Evolutionary conservation across 2,329 filamentous ascomycete species (phyloP).

Genomic region (Lachnum nothofagi): DNA sequence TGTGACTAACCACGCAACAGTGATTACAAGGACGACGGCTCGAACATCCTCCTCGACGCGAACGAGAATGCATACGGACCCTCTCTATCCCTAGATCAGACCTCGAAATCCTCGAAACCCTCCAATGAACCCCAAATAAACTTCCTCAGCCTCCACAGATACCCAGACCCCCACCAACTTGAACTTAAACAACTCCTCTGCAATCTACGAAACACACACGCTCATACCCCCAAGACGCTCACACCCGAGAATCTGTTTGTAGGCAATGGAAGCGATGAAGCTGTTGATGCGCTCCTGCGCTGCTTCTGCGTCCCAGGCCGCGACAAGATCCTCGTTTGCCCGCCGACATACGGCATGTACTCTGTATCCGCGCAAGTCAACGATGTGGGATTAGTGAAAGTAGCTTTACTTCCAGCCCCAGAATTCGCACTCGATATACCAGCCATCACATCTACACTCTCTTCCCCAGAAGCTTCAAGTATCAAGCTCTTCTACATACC

Average conservation of each 20-base stretch:
- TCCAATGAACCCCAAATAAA: conserved; percentile 58
- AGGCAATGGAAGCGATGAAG: conserved; percentile 93
- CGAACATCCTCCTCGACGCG: conserved; percentile 90
- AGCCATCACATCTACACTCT: conserved; percentile 62
- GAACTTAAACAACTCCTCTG: conserved; percentile 84
- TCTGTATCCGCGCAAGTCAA: conserved; percentile 90
- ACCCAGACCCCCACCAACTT: conserved; percentile 91
- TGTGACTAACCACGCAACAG: conserved; percentile 44
- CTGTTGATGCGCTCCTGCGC: conserved; percentile 86
- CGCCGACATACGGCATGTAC: conserved; percentile 99
- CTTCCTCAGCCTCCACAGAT: conserved; percentile 80
- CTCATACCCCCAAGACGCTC: conserved; percentile 68
- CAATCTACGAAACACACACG: conserved; percentile 77
- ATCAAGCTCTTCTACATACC: conserved; percentile 92
- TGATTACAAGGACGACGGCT: conserved; percentile 98
- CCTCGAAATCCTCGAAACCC: conserved; percentile 37
- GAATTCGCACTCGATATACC: conserved; percentile 69
- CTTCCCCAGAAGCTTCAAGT: conserved; percentile 47
- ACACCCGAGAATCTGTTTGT: conserved; percentile 84
- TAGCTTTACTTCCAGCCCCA: conserved; percentile 71
- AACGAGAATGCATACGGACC: conserved; percentile 97
- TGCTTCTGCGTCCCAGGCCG: conserved; percentile 85
- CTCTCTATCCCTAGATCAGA: conserved; percentile 52
- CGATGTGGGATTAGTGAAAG: conserved; percentile 77
- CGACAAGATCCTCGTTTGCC: conserved; percentile 90